Percentiles rank a stretch among this genome's conserved stretches.
These are phyloP conservation scores for Cicer chorassanicum DNA, from an alignment of 306 rosid species.

Conservation along the genomic window DNA sequence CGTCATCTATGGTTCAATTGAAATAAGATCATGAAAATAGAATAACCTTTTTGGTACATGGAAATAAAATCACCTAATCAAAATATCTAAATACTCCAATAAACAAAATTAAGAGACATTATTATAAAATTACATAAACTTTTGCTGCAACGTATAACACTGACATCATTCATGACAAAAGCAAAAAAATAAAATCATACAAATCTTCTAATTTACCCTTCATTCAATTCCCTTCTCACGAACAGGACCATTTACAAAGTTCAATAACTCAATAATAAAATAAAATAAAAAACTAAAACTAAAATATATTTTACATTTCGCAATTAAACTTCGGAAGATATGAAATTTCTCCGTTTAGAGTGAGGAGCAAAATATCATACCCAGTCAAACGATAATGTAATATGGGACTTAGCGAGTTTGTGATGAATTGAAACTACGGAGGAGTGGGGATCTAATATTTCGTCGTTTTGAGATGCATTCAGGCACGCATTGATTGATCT, in stretches of 20 bases:
- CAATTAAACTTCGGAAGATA: conserved; percentile 9
- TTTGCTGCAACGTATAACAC: background rate
- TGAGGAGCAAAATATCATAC: conserved; percentile 11
- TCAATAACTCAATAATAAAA: background rate
- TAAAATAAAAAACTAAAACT: background rate
- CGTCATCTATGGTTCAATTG: background rate
- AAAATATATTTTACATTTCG: background rate
- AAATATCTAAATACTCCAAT: background rate
- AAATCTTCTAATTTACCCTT: conserved; percentile 8
- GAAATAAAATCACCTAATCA: background rate
- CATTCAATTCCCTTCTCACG: background rate
- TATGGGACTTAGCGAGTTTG: background rate
- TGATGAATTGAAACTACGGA: background rate
- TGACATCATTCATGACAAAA: conserved; percentile 1
- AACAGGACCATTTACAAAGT: background rate
- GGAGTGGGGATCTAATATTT: background rate
- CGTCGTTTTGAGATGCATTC: conserved; percentile 32
- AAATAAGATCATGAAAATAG: background rate
- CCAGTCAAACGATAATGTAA: conserved; percentile 10
- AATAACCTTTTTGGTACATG: background rate
- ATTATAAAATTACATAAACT: background rate
- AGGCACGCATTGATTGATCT: conserved; percentile 25
- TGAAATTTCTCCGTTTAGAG: background rate
- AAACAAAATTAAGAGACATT: background rate
- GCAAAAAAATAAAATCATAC: background rate